Conservation (phyloP, 2,329 filamentous ascomycete species). For the Nigrospora oryzae region DNA sequence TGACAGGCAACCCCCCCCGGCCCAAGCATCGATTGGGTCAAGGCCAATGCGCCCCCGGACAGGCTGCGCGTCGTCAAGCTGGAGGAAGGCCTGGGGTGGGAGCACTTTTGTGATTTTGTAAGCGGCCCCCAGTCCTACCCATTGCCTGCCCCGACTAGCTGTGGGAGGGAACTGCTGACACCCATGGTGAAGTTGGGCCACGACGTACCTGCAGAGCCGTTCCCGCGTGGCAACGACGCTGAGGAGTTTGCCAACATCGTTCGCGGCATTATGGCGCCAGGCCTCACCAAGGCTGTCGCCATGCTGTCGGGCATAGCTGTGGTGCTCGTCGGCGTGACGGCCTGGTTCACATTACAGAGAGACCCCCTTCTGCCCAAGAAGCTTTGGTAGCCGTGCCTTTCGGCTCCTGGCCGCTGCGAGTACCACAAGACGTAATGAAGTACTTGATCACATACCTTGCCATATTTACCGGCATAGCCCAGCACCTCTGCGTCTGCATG, state of each 20-base stretch:
- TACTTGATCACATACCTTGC: too few relatives aligned
- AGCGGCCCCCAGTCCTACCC: too few relatives aligned
- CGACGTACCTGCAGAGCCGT: background rate
- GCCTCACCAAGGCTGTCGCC: background rate
- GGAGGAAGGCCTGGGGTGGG: background rate
- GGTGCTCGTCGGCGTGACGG: background rate
- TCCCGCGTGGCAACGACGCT: background rate
- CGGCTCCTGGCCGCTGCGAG: too few relatives aligned
- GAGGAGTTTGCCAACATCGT: background rate
- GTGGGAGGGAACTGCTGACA: too few relatives aligned
- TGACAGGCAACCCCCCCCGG: too few relatives aligned
- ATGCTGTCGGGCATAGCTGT: background rate
- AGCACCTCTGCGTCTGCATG: too few relatives aligned
- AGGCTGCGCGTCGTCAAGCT: background rate
- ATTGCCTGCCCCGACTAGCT: too few relatives aligned
- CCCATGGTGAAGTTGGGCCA: background rate
- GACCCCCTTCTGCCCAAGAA: background rate
- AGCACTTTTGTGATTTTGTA: background rate
- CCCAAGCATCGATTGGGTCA: background rate
- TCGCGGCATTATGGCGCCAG: background rate
- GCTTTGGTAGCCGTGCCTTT: too few relatives aligned
- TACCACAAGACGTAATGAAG: too few relatives aligned
- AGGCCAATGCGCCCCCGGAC: background rate
- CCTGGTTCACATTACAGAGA: background rate
- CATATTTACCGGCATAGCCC: too few relatives aligned